phyloP scores from a whole-genome alignment of 2,329 filamentous ascomycete species.

The Fusarium mexicanum region DNA sequence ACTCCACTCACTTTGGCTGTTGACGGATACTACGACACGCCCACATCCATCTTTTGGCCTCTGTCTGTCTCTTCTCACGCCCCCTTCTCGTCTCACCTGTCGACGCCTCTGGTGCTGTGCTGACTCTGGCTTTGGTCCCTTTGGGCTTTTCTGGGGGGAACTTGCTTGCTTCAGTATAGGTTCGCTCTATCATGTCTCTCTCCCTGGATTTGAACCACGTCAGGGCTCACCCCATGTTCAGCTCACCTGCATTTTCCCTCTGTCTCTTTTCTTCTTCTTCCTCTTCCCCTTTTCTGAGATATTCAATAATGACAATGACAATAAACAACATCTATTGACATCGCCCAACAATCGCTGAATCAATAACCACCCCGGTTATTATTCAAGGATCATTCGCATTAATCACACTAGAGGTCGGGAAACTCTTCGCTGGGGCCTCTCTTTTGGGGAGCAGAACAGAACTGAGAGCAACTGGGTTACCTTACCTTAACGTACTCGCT shows the following conservation, averaged over 20 bases:
- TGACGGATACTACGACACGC: conserved; percentile 27
- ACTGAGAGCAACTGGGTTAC: conserved; percentile 8
- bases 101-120: conserved; percentile 25
- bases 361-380: background rate
- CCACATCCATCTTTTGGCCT: conserved; percentile 12
- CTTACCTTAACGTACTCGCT: conserved; percentile 27
- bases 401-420: conserved; percentile 31
- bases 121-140: conserved; percentile 15
- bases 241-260: conserved; percentile 34
- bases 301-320: conserved; percentile 2
- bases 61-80: background rate
- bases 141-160: conserved; percentile 26
- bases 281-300: conserved; percentile 9
- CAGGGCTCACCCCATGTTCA: conserved; percentile 29
- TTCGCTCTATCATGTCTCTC: conserved; percentile 6
- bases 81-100: conserved; percentile 34
- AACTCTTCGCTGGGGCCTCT: conserved; percentile 36
- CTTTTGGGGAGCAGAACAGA: conserved; percentile 19
- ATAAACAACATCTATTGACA: background rate
- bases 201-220: conserved; percentile 29
- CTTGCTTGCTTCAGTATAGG: conserved; percentile 13
- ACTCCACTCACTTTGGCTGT: conserved; percentile 29
- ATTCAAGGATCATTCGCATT: conserved; percentile 20
- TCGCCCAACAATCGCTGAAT: conserved; percentile 13
- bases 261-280: conserved; percentile 20